Percentiles rank a stretch among this genome's conserved stretches.
phyloP scores from a whole-genome alignment of 163 green algal genomes.

The Scenedesmus sp. region DNA sequence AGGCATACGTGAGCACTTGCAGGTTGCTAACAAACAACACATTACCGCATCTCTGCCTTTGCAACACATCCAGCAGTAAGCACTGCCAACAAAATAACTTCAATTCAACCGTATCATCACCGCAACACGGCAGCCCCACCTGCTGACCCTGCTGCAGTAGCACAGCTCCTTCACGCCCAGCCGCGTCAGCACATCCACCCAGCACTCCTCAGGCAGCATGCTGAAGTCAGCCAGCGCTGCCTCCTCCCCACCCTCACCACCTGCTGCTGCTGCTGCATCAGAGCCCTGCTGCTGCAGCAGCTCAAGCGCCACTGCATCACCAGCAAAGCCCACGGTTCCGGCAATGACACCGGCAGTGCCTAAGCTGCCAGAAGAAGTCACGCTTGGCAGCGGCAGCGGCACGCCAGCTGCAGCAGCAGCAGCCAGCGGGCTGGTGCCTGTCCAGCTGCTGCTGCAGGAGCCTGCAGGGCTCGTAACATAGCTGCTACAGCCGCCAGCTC shows the following conservation, averaged over 20 bases:
- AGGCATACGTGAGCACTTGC: not conserved
- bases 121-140: not conserved
- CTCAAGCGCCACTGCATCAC: not conserved
- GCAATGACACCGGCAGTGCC: not conserved
- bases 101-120: not conserved
- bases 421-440: conserved; percentile 22
- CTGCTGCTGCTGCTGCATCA: not conserved
- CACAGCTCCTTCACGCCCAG: conserved; percentile 65
- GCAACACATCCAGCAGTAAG: not conserved
- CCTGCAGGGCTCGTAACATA: conserved; percentile 13
- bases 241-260: not conserved
- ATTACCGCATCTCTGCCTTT: too few species aligned
- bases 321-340: not conserved
- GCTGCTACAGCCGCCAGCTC: conserved; percentile 5
- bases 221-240: conserved; percentile 29
- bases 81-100: not conserved
- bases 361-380: not conserved
- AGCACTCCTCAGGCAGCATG: conserved; percentile 63
- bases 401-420: conserved; percentile 16
- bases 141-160: conserved; percentile 50
- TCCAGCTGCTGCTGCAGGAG: conserved; percentile 49
- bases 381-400: not conserved
- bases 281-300: conserved; percentile 22
- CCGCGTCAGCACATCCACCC: conserved; percentile 61
- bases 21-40: not conserved